Evolutionary conservation across 1,139 yeast species (phyloP).

Genomic region (Yamadazyma blattariae): DNA sequence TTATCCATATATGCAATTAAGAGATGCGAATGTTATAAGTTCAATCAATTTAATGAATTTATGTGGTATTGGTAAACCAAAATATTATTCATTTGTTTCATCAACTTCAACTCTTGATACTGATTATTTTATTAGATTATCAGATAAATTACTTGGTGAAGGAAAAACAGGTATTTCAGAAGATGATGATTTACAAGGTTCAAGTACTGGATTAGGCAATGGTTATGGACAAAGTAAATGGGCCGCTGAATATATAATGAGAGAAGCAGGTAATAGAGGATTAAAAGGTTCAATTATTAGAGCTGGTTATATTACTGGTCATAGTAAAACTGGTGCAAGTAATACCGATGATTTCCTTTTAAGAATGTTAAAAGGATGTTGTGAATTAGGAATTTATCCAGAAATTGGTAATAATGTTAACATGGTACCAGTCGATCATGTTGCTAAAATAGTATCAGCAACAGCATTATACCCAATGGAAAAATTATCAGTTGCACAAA

Average conservation of each 20-base stretch:
- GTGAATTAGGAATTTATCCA: conserved; percentile 83
- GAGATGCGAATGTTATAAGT: conserved; percentile 91
- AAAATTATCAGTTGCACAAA: conserved; percentile 77
- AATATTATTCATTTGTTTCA: conserved; percentile 86
- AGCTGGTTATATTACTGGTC: conserved; percentile 96
- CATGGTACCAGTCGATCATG: conserved; percentile 98
- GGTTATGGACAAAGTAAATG: conserved; percentile 98
- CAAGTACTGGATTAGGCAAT: conserved; percentile 75
- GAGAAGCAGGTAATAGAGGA: conserved; percentile 86
- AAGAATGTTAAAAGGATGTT: conserved; percentile 92
- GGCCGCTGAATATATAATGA: conserved; percentile 89
- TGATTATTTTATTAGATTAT: conserved; percentile 70
- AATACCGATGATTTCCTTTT: conserved; percentile 95
- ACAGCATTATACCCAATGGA: conserved; percentile 67
- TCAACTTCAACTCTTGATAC: conserved; percentile 93
- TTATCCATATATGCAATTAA: conserved; percentile 83
- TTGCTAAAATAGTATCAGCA: conserved; percentile 86
- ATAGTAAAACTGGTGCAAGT: conserved; percentile 75
- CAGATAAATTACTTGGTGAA: conserved; percentile 62
- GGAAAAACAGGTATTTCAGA: conserved; percentile 79
- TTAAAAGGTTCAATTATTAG: conserved; percentile 85
- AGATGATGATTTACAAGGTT: conserved; percentile 77
- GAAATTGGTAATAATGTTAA: conserved; percentile 84
- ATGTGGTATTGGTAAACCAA: conserved; percentile 79
- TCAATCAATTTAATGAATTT: conserved; percentile 81